A percentile compares a stretch with the other conserved stretches of the same genome.
These are phyloP conservation scores for Coprinellus micaceus DNA, from an alignment of 768 basidiomycete genomes.

Conservation along the genomic window DNA sequence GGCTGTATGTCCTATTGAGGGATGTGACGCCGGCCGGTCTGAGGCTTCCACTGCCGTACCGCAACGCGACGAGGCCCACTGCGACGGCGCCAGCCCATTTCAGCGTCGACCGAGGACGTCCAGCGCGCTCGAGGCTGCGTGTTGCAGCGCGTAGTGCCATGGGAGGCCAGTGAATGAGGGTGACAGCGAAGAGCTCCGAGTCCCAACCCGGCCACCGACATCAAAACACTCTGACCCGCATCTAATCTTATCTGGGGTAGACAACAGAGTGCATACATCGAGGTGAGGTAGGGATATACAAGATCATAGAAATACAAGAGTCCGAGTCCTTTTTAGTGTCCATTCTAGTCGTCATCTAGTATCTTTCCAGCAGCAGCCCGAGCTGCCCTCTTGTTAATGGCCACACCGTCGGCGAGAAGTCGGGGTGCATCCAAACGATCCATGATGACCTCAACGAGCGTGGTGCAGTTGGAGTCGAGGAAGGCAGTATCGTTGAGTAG, in stretches of 20 bases:
- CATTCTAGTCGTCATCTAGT: slow-evolving; percentile 7
- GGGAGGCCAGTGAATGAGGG: not conserved
- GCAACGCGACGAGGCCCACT: slow-evolving; percentile 37
- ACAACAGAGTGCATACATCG: not conserved
- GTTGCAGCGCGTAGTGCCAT: slow-evolving; percentile 30
- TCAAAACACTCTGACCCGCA: not conserved
- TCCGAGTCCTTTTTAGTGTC: not conserved
- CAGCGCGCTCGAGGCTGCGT: slow-evolving; percentile 16
- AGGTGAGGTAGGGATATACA: too few relatives aligned
- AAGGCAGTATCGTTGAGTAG: slow-evolving; percentile 67
- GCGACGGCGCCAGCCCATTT: slow-evolving; percentile 39
- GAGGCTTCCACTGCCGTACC: slow-evolving; percentile 35
- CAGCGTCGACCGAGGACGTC: slow-evolving; percentile 19
- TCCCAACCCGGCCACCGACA: not conserved
- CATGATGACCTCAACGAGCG: slow-evolving; percentile 82
- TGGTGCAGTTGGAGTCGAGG: slow-evolving; percentile 59
- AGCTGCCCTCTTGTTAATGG: slow-evolving; percentile 36
- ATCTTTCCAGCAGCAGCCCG: not conserved
- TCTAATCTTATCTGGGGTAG: slow-evolving; percentile 14
- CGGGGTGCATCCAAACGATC: slow-evolving; percentile 66
- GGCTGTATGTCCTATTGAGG: not conserved
- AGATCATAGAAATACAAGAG: not conserved
- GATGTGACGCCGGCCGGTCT: slow-evolving; percentile 13
- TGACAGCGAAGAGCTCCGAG: not conserved
- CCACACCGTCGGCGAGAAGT: slow-evolving; percentile 53